Evolutionary conservation across 177 flowering plant genomes (phyloP), one percentile per base, ranked within the genome.

Genomic region (Telopea speciosissima): DNA sequence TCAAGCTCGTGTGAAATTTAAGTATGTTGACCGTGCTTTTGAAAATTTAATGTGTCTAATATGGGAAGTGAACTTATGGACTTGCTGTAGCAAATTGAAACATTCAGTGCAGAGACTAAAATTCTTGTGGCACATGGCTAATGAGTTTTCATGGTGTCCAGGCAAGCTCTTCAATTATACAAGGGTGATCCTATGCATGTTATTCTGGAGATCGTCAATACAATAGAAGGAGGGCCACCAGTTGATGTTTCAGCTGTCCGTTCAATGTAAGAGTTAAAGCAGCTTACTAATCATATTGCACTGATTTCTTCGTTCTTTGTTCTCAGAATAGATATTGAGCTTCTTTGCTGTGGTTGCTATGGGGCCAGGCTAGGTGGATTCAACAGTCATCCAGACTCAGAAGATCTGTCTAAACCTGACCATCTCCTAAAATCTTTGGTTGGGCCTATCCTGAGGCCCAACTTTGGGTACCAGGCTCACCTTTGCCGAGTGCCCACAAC

Each of bases 1-100:
- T 64, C 99, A 96, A 85, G 99, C 99, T 74, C 97, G 99, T 68
- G 98, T 91, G 52, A 96, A 96, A 75, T 96, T 96, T 76, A 92
- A 89, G 99, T 95, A 84, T 28, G 88, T 76, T 68, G 31, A 25
- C 17, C 45, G 25, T 63, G 26, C 54, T 49, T 64, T 65, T 45
- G n/a, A 11, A 7, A 63, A 17, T 63, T 31, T 17, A 31, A 16
- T 28, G 40, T 66, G n/a, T 24, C 40, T 13, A 26, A 66, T 66
- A 16, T 14, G n/a, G n/a, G 5, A 12, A 59, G 19, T 23, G 59
- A 24, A 5, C 5, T 33, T 26, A 63, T 63, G 66, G 31, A 6
- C n/a, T 16, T 2, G 16, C 31, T 31, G 19, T 19, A 63, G 66
- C 24, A 44, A 4, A 7, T 24, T 63, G 22, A 28, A 69, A 61